Evolutionary conservation across 2,329 filamentous ascomycete species (phyloP).

Genomic region (Clathrospora elynae): DNA sequence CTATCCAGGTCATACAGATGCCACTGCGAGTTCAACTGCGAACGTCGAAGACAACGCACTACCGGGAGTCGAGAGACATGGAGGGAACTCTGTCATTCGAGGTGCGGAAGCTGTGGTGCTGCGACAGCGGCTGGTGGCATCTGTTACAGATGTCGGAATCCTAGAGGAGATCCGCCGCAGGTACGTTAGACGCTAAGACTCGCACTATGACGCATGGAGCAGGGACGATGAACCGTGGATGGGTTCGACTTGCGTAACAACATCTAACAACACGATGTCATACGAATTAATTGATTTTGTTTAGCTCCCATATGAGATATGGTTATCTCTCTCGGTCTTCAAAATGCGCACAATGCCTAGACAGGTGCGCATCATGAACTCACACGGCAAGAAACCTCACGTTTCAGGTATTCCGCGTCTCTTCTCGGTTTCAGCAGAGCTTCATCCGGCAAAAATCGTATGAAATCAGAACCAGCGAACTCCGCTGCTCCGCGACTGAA

Average conservation of each 20-base stretch:
- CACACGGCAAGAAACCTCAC: slow-evolving; percentile 5
- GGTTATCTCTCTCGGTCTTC: not conserved
- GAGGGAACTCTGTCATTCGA: slow-evolving; percentile 10
- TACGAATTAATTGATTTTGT: too few species aligned
- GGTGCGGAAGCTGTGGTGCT: slow-evolving; percentile 9
- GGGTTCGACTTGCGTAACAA: not conserved
- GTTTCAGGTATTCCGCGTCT: slow-evolving; percentile 27
- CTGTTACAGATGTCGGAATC: slow-evolving; percentile 26
- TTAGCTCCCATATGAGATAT: not conserved
- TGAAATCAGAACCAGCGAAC: slow-evolving; percentile 11
- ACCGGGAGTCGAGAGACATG: slow-evolving; percentile 13
- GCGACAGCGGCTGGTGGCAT: slow-evolving; percentile 16
- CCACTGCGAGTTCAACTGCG: slow-evolving; percentile 17
- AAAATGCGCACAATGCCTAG: not conserved
- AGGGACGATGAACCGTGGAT: slow-evolving; percentile 17
- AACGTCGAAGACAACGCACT: slow-evolving; percentile 20
- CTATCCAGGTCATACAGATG: slow-evolving; percentile 12
- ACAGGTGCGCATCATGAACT: not conserved
- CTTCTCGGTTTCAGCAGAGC: slow-evolving; percentile 28
- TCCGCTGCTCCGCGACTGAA: slow-evolving; percentile 4
- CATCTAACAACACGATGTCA: too few species aligned
- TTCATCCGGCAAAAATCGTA: slow-evolving; percentile 16
- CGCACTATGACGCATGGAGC: slow-evolving; percentile 13
- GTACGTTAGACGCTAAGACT: slow-evolving; percentile 23
- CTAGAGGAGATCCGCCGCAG: slow-evolving; percentile 27